Evolutionary conservation across 1,284 basidiomycete genomes (phyloP).

Genomic region (Puccinia polysora): DNA sequence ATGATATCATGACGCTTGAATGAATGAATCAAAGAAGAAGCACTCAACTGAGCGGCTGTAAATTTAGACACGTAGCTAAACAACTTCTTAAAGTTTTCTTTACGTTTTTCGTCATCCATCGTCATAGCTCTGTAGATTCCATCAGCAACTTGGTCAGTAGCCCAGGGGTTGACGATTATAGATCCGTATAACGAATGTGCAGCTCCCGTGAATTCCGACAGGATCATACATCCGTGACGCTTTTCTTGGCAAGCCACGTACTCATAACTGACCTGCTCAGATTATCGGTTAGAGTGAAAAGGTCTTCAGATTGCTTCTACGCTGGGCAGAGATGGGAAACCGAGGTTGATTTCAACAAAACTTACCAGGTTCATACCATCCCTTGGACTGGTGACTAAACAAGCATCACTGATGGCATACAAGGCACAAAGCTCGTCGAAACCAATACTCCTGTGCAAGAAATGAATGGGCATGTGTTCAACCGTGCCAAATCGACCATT

Average conservation of each 20-base stretch:
- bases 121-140: conserved; percentile 91
- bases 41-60: conserved; percentile 27
- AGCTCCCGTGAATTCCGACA: conserved; percentile 96
- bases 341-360: conserved; percentile 5
- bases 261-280: conserved; percentile 89
- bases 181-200: conserved; percentile 91
- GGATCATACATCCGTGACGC: conserved; percentile 89
- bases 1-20: no score
- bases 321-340: background rate
- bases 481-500: conserved; percentile 98
- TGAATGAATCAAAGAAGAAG: background rate
- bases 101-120: conserved; percentile 71
- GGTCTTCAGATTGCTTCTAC: background rate
- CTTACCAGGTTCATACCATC: conserved; percentile 98
- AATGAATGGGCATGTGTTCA: conserved; percentile 98
- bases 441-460: conserved; percentile 75
- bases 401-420: conserved; percentile 93
- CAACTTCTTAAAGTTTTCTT: conserved; percentile 88
- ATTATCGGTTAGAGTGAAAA: background rate
- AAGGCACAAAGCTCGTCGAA: conserved; percentile 95
- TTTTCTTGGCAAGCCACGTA: conserved; percentile 93
- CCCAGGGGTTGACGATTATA: conserved; percentile 81
- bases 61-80: conserved; percentile 60
- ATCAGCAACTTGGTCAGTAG: conserved; percentile 80
- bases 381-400: conserved; percentile 86